These are phyloP conservation scores for Amaranthus cruentus DNA, from an alignment of 148 eudicot genomes.

Conservation along the genomic window DNA sequence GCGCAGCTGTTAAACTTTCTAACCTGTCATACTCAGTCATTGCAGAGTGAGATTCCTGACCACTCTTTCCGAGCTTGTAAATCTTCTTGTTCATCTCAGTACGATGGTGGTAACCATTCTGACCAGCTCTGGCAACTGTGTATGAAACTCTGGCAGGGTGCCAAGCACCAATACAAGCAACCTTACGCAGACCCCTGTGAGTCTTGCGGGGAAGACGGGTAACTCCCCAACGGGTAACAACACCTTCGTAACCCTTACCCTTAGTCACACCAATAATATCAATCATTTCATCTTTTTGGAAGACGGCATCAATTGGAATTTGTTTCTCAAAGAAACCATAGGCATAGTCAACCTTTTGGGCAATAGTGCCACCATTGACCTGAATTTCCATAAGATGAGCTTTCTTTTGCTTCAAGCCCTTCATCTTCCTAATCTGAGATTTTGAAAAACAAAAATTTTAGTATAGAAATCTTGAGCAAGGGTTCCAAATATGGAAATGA, in stretches of 20 bases:
- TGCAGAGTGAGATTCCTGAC: constrained; percentile 49
- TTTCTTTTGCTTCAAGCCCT: constrained; percentile 81
- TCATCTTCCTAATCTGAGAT: constrained; percentile 70
- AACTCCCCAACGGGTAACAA: constrained; percentile 82
- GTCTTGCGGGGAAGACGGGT: constrained; percentile 78
- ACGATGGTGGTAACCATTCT: constrained; percentile 75
- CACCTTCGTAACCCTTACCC: constrained; percentile 75
- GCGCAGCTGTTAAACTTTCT: background rate
- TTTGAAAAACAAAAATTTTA: background rate
- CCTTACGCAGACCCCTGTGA: constrained; percentile 75
- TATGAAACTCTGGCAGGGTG: constrained; percentile 76
- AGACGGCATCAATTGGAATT: constrained; percentile 64
- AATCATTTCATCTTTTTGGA: constrained; percentile 80
- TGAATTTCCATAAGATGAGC: constrained; percentile 80
- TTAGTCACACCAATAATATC: constrained; percentile 76
- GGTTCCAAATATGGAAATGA: too few species aligned
- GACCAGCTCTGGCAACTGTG: constrained; percentile 80
- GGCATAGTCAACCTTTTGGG: constrained; percentile 73
- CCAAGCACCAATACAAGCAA: constrained; percentile 78
- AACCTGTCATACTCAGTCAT: constrained; percentile 70
- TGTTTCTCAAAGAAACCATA: constrained; percentile 75
- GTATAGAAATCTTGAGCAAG: too few species aligned
- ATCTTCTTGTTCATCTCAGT: constrained; percentile 77
- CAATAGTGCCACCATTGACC: constrained; percentile 75
- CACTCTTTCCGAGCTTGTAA: constrained; percentile 59